phyloP scores from a whole-genome alignment of 257 asterid genomes.

The Forsythia suspensa region DNA sequence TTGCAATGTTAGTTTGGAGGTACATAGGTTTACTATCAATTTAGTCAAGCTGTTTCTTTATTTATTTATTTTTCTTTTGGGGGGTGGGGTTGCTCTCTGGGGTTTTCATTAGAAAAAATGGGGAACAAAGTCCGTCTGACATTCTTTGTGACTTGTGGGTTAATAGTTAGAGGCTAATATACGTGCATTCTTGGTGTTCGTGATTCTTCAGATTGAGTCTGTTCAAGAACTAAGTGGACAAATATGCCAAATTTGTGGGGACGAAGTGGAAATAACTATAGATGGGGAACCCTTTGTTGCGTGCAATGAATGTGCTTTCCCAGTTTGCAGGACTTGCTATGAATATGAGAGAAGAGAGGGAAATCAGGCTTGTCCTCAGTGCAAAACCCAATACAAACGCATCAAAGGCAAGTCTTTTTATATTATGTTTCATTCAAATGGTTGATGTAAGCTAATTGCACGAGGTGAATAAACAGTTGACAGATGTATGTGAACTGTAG shows the following conservation, averaged over 20 bases:
- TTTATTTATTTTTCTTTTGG: too few relatives aligned
- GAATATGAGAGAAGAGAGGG: conserved; percentile 94
- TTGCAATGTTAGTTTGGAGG: background rate
- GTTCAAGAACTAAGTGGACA: conserved; percentile 73
- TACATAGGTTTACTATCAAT: background rate
- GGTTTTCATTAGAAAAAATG: background rate
- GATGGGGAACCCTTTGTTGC: conserved; percentile 89
- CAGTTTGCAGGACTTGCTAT: conserved; percentile 80
- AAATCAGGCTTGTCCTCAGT: conserved; percentile 82
- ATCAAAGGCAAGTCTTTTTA: conserved; percentile 51
- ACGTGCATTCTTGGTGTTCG: conserved; percentile 14
- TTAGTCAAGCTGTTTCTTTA: background rate
- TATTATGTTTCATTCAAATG: background rate
- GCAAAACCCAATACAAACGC: conserved; percentile 93
- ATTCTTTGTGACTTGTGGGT: background rate
- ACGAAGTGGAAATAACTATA: conserved; percentile 61
- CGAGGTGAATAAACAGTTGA: conserved; percentile 6
- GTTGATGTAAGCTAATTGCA: background rate
- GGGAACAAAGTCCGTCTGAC: background rate
- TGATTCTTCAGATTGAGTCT: conserved; percentile 56
- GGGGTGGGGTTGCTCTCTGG: background rate
- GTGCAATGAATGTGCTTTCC: conserved; percentile 97
- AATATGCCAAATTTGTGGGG: conserved; percentile 79
- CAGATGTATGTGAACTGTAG: conserved; percentile 29
- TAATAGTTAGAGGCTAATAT: conserved; percentile 22